Percentiles rank a stretch among this genome's conserved stretches.
phyloP scores from a whole-genome alignment of 192 early-diverging fungal species.

The Backusella liffmaniae region DNA sequence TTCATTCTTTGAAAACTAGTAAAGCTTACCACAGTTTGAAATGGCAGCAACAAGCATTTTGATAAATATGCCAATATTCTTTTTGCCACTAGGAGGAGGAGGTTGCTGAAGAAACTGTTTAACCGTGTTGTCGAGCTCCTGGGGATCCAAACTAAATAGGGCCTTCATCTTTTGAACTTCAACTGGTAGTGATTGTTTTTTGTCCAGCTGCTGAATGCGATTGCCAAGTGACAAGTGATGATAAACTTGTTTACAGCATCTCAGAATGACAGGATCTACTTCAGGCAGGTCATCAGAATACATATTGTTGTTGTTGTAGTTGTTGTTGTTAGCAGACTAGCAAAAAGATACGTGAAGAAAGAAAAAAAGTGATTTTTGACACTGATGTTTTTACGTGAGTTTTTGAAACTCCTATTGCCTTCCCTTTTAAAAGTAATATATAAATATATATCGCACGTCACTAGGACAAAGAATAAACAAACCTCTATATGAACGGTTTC shows the following conservation, averaged over 20 bases:
- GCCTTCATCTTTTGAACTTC: constrained; percentile 12
- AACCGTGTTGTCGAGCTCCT: not conserved
- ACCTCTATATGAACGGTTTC: no score
- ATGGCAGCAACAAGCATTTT: not conserved
- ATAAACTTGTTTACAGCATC: not conserved
- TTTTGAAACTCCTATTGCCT: no score
- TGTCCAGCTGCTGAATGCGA: not conserved
- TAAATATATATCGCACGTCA: no score
- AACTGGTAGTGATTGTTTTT: not conserved
- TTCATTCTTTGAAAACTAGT: not conserved
- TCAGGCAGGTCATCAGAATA: not conserved
- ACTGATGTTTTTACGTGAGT: not conserved
- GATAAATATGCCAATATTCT: not conserved
- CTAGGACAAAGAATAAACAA: no score
- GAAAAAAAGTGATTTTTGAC: not conserved
- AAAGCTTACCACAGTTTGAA: not conserved
- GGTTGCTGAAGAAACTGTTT: not conserved
- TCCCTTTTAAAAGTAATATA: no score
- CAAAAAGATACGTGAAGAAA: no score
- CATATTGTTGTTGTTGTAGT: not conserved
- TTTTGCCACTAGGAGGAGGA: not conserved
- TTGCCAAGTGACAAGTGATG: not conserved
- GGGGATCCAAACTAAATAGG: not conserved
- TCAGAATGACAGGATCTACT: not conserved
- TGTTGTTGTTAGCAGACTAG: no score